Base-by-base conservation (phyloP, 225 moss, liverwort and hornwort genomes). In the Asterella californica region DNA sequence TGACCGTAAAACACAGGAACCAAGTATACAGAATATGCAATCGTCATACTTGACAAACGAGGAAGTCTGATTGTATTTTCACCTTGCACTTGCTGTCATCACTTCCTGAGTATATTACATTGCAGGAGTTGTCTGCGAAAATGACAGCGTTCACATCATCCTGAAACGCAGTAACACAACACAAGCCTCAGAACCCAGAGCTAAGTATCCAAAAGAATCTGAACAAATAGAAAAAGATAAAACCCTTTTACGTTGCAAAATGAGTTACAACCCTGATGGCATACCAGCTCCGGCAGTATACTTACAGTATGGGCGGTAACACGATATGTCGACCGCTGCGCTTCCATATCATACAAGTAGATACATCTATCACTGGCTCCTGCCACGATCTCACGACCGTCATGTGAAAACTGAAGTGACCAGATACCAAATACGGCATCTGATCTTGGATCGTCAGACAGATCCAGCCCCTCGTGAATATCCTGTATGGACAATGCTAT, bases 331-430 rank as follows among this genome's bases (percentile, higher is more conserved):
- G 90, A 86, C 65, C 82, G 90, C 69, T 89, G 94, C 42, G 90
- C 88, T 78, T 94, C 96, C 84, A 96, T 76, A 79, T 96, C 94
- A 78, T 93, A 97, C 38, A 94, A 88, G 75, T 93, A 90, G 33
- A 97, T 94, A 76, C 88, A 89, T 67, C 79, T 88, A 82, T 97
- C 91, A 80, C 86, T 94, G 85, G 91, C 91, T 71, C 96, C 96
- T 81, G 94, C 96, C 77, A 97, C 90, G 84, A 97, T 88, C 90
- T 97, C 93, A 24, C 91, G 90, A 60, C 96, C 96, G 81, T 94
- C 96, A 78, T 83, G 81, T 70, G 96, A 94, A 76, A 97, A 97
- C 54, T 97, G 91, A 72, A 97, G 74, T 19, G 96, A 94, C 94
- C 94, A 97, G 84, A 97, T 85, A 66, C 96, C 94, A 76, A 97